Conservation (phyloP, 192 early-diverging fungal species). For the Coemansia sp. region DNA sequence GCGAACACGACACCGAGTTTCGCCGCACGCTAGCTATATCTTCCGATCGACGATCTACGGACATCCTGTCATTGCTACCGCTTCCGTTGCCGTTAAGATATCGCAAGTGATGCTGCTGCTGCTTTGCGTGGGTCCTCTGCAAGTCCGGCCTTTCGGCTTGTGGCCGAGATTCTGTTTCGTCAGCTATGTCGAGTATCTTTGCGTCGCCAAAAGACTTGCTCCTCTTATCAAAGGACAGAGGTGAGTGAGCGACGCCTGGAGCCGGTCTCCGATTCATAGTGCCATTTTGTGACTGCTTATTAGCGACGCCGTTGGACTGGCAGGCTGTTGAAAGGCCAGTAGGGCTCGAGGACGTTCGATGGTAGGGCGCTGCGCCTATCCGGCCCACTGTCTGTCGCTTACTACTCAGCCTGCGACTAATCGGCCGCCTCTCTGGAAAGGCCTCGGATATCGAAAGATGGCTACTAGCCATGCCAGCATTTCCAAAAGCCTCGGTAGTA, state of each 20-base stretch:
- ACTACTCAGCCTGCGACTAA: slow-evolving; percentile 24
- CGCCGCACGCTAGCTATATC: slow-evolving; percentile 1
- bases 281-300: neutral
- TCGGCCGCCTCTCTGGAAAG: slow-evolving; percentile 48
- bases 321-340: neutral
- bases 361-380: slow-evolving; percentile 1
- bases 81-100: neutral
- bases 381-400: slow-evolving; percentile 15
- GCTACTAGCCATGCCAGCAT: slow-evolving; percentile 5
- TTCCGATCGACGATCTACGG: neutral
- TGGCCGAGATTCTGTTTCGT: neutral
- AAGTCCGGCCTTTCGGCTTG: neutral
- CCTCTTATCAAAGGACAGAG: neutral
- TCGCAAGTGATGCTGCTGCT: slow-evolving; percentile 5
- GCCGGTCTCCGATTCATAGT: neutral
- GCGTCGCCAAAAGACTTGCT: neutral
- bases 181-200: neutral
- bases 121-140: slow-evolving; percentile 1
- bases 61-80: slow-evolving; percentile 8
- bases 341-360: neutral
- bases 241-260: neutral
- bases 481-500: neutral
- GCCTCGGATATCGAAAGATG: slow-evolving; percentile 36
- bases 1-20: slow-evolving; percentile 18
- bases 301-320: neutral